Percentiles rank a stretch among this genome's conserved stretches.
phyloP scores from a whole-genome alignment of 1,284 basidiomycete species.

The Bothia castanella region DNA sequence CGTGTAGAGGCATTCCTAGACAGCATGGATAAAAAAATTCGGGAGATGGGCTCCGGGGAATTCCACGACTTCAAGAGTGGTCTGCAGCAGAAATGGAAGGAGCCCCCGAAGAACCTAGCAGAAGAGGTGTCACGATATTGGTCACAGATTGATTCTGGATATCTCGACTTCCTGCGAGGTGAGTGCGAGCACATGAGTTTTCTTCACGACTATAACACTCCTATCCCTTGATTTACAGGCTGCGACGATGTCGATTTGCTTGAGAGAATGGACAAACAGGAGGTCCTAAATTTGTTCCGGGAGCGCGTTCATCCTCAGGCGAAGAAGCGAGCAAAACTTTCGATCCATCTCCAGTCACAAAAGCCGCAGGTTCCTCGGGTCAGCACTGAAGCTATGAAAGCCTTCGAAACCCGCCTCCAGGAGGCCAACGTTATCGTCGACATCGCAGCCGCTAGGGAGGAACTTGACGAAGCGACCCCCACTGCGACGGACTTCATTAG shows the following conservation, averaged over 20 bases:
- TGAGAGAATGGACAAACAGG: constrained; percentile 61
- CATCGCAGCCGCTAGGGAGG: constrained; percentile 42
- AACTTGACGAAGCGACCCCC: constrained; percentile 44
- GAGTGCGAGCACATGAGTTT: constrained; percentile 30
- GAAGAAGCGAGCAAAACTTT: constrained; percentile 69
- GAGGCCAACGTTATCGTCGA: constrained; percentile 52
- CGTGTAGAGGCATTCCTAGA: constrained; percentile 87
- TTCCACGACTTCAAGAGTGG: constrained; percentile 65
- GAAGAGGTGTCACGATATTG: constrained; percentile 68
- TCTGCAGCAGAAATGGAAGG: constrained; percentile 60
- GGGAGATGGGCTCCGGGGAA: constrained; percentile 56
- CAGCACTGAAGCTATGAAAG: constrained; percentile 61
- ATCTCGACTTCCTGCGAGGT: constrained; percentile 66
- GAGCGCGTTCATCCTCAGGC: constrained; percentile 71
- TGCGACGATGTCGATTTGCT: constrained; percentile 24
- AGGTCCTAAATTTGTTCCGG: constrained; percentile 76
- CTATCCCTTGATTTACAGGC: constrained; percentile 13
- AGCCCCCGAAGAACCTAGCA: constrained; percentile 70
- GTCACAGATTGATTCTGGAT: constrained; percentile 66
- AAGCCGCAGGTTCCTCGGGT: constrained; percentile 59
- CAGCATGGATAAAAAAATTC: constrained; percentile 58
- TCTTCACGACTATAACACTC: neutral
- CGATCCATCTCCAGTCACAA: constrained; percentile 75
- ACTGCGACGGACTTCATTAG: constrained; percentile 48
- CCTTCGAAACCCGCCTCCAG: constrained; percentile 56